These are phyloP conservation scores for Polygonum maritimum DNA, from an alignment of 148 eudicot genomes.

Conservation along the genomic window DNA sequence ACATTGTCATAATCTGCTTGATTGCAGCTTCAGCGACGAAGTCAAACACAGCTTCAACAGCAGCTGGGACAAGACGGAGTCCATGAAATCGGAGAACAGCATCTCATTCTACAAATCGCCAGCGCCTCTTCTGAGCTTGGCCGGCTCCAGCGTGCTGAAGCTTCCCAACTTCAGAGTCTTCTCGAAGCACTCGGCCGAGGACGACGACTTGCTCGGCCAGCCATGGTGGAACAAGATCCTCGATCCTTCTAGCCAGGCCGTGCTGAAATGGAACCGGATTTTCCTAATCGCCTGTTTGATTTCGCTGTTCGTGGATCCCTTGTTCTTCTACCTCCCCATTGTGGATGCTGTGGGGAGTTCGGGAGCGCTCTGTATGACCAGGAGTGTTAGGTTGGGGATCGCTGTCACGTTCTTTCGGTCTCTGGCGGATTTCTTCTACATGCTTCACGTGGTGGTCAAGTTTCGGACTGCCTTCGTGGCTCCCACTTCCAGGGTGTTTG, in stretches of 20 bases:
- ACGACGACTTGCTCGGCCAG: not conserved
- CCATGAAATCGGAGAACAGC: conserved; percentile 12
- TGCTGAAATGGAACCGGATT: conserved; percentile 56
- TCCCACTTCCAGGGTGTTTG: conserved; percentile 73
- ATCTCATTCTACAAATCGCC: conserved; percentile 18
- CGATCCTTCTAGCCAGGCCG: conserved; percentile 65
- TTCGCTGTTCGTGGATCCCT: conserved; percentile 67
- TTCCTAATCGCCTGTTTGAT: conserved; percentile 56
- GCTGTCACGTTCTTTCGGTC: conserved; percentile 49
- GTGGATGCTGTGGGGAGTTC: conserved; percentile 3
- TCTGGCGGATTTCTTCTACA: conserved; percentile 40
- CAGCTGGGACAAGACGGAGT: not conserved
- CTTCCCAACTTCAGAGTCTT: conserved; percentile 11
- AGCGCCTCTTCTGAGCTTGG: conserved; percentile 14
- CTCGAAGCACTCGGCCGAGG: not conserved
- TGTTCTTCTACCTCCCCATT: conserved; percentile 68
- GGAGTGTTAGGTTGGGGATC: conserved; percentile 31
- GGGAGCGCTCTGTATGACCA: conserved; percentile 39
- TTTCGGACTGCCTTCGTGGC: conserved; percentile 80
- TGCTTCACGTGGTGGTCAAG: conserved; percentile 53
- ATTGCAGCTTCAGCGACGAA: conserved; percentile 12
- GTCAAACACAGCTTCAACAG: conserved; percentile 6
- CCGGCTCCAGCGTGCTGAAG: conserved; percentile 10
- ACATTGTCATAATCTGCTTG: not conserved
- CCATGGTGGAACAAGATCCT: conserved; percentile 37